phyloP scores from a whole-genome alignment of 139 green algal species.

The Klebsormidium nitens region DNA sequence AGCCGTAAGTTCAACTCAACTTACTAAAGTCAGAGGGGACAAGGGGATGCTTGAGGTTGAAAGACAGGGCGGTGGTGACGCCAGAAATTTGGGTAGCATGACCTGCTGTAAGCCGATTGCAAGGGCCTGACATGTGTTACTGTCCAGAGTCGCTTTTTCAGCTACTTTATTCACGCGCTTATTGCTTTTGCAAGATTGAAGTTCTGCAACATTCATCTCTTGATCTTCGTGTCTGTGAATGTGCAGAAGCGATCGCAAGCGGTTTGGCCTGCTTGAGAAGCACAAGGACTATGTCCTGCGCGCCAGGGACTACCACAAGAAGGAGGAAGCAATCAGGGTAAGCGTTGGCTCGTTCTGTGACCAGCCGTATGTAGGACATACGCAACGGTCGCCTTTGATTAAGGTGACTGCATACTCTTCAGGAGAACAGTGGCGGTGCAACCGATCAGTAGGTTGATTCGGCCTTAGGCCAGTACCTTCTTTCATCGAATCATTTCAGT shows the following conservation, averaged over 20 bases:
- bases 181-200: conserved; percentile 1
- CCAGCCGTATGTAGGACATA: no score
- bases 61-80: neutral
- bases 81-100: no score
- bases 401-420: no score
- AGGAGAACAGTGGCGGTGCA: neutral
- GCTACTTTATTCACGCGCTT: neutral
- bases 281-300: conserved; percentile 93
- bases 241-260: conserved; percentile 40
- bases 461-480: no score
- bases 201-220: neutral
- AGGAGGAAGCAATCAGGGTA: conserved; percentile 83
- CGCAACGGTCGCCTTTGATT: no score
- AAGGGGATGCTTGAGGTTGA: neutral
- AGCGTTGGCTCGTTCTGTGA: neutral
- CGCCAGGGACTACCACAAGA: conserved; percentile 87
- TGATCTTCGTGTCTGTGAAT: neutral
- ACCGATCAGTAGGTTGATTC: no score
- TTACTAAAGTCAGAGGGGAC: no score
- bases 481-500: no score
- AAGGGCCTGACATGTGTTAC: neutral
- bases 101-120: neutral
- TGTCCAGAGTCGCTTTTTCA: neutral
- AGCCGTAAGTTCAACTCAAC: conserved; percentile 62
- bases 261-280: conserved; percentile 90